Percentiles rank a stretch among this genome's conserved stretches.
Conservation (phyloP, 1,284 basidiomycete species). For the Moesziomyces globuligerus region DNA sequence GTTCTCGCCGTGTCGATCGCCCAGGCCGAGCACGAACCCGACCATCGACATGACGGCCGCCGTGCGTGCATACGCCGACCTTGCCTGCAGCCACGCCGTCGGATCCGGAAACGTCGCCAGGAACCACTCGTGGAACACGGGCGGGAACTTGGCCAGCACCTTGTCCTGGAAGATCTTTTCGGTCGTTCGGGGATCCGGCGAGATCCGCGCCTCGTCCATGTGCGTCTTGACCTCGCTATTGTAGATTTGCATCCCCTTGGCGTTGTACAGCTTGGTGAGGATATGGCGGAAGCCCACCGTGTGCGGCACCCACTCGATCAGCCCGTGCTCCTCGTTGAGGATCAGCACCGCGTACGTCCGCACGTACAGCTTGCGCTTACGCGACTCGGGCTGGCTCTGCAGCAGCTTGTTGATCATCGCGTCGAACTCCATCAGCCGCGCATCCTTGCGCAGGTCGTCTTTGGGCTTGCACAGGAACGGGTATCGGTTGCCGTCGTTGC, state of each 20-base stretch:
- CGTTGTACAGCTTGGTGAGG: constrained; percentile 78
- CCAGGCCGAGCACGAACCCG: constrained; percentile 95
- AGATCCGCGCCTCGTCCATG: constrained; percentile 74
- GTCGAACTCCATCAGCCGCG: constrained; percentile 97
- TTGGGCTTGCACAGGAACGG: constrained; percentile 97
- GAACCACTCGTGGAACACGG: constrained; percentile 98
- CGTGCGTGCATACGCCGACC: constrained; percentile 86
- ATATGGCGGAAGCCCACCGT: constrained; percentile 86
- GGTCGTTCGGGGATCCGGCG: constrained; percentile 69
- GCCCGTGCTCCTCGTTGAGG: constrained; percentile 94
- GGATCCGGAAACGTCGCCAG: constrained; percentile 96
- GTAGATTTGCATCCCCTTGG: constrained; percentile 64
- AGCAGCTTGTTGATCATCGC: constrained; percentile 97
- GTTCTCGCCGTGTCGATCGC: constrained; percentile 96
- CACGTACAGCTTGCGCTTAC: constrained; percentile 68
- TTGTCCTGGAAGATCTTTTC: constrained; percentile 74
- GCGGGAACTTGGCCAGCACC: constrained; percentile 74
- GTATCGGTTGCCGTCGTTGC: constrained; percentile 84
- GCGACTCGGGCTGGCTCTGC: constrained; percentile 88
- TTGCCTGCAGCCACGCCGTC: constrained; percentile 88
- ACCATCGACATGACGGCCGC: constrained; percentile 99
- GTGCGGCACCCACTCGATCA: constrained; percentile 98
- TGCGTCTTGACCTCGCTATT: constrained; percentile 71
- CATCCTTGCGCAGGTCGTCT: constrained; percentile 97
- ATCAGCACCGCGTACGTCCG: constrained; percentile 93